phyloP scores from a whole-genome alignment of 768 basidiomycete genomes.

The Fistulinella prunicolor region DNA sequence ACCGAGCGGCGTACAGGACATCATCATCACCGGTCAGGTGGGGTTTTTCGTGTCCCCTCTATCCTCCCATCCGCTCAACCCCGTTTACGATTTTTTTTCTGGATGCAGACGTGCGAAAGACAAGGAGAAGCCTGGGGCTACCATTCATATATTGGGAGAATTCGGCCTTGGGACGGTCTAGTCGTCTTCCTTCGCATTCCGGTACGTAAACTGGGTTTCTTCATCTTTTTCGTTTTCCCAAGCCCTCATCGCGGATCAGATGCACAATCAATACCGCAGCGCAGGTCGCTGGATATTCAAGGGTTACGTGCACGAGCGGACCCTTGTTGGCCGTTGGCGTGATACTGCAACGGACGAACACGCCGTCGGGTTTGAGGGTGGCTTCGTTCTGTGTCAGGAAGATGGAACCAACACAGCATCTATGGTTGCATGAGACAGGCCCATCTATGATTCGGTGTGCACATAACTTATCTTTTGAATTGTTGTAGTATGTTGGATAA shows the following conservation, averaged over 20 bases:
- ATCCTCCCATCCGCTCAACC: neutral
- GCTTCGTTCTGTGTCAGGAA: conserved; percentile 43
- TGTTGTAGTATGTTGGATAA: conserved; percentile 14
- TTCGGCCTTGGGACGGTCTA: conserved; percentile 51
- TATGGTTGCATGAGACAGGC: conserved; percentile 13
- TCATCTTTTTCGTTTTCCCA: conserved; percentile 4
- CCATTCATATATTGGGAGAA: conserved; percentile 44
- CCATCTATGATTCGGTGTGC: conserved; percentile 15
- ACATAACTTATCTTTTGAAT: conserved; percentile 1
- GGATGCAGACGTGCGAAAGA: conserved; percentile 38
- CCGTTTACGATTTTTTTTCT: neutral
- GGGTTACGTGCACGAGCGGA: conserved; percentile 49
- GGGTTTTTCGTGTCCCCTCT: conserved; percentile 8
- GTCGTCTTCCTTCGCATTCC: conserved; percentile 44
- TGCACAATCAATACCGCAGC: conserved; percentile 27
- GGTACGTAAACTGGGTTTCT: conserved; percentile 30
- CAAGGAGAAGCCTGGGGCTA: conserved; percentile 52
- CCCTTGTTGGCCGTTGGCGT: conserved; percentile 54
- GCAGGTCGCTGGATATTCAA: conserved; percentile 49
- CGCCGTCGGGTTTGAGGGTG: conserved; percentile 47
- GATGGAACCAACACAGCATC: conserved; percentile 21
- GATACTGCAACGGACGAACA: conserved; percentile 42
- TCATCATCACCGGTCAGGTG: conserved; percentile 52
- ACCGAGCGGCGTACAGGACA: conserved; percentile 45
- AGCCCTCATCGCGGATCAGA: conserved; percentile 29